A percentile compares a stretch with the other conserved stretches of the same genome.
These are phyloP conservation scores for Zygosaccharomyces lentus DNA, from an alignment of 805 yeast genomes.

Conservation along the genomic window DNA sequence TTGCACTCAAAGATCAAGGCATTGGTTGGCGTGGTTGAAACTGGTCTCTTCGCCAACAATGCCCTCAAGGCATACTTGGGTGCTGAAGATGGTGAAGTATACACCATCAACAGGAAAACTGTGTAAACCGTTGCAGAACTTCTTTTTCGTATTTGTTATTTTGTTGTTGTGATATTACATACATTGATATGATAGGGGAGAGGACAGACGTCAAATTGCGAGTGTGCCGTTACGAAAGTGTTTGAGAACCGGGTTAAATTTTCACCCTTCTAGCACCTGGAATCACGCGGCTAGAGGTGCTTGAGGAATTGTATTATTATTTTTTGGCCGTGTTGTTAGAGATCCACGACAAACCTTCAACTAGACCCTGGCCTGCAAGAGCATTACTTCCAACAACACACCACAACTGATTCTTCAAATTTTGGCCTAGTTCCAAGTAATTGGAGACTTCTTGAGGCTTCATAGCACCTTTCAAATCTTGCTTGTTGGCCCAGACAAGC, in stretches of 20 bases:
- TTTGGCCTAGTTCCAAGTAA: slow-evolving; percentile 54
- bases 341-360: slow-evolving; percentile 85
- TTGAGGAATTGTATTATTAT: neutral
- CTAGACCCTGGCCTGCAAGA: slow-evolving; percentile 81
- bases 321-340: slow-evolving; percentile 50
- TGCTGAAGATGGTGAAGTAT: slow-evolving; percentile 65
- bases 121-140: neutral
- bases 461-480: slow-evolving; percentile 67
- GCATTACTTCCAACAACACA: slow-evolving; percentile 91
- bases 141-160: neutral
- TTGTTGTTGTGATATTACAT: neutral
- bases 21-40: slow-evolving; percentile 92
- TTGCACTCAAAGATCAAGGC: slow-evolving; percentile 66
- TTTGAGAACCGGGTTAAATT: neutral
- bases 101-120: slow-evolving; percentile 21
- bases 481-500: slow-evolving; percentile 85
- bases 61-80: slow-evolving; percentile 88
- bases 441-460: slow-evolving; percentile 79
- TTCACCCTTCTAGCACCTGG: neutral
- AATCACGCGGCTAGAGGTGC: neutral
- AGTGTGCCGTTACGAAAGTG: neutral
- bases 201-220: neutral
- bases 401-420: slow-evolving; percentile 70
- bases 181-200: neutral
- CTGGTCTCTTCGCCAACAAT: slow-evolving; percentile 74